phyloP scores from a whole-genome alignment of 2,329 filamentous ascomycete genomes.

The Fonsecaea multimorphosa region DNA sequence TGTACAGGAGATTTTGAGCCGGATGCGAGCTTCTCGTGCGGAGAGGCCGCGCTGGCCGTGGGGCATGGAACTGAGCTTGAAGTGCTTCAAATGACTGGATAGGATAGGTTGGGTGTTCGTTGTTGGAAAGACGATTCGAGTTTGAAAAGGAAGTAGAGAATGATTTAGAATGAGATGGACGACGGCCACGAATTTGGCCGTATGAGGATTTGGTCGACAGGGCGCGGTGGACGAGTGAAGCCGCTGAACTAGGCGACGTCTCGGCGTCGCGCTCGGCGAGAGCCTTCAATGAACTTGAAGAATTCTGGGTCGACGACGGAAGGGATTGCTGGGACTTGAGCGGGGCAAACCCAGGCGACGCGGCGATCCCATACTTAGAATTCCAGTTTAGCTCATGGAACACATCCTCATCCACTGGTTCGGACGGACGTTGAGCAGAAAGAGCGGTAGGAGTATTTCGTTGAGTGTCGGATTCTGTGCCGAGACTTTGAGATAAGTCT shows the following conservation, averaged over 20 bases:
- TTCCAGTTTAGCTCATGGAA: slow-evolving; percentile 14
- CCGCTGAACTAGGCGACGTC: slow-evolving; percentile 3
- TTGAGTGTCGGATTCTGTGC: slow-evolving; percentile 29
- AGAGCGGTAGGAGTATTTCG: slow-evolving; percentile 34
- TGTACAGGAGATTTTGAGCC: slow-evolving; percentile 43
- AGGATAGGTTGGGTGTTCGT: slow-evolving; percentile 50
- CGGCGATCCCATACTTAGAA: slow-evolving; percentile 13
- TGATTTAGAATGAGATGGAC: slow-evolving; percentile 37
- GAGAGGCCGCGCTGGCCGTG: slow-evolving; percentile 48
- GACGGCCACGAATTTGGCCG: slow-evolving; percentile 25
- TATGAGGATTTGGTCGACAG: slow-evolving; percentile 30
- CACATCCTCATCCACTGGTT: slow-evolving; percentile 28
- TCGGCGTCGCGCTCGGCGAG: slow-evolving; percentile 25
- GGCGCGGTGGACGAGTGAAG: slow-evolving; percentile 20
- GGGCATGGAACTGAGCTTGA: slow-evolving; percentile 52
- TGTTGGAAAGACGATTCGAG: slow-evolving; percentile 26
- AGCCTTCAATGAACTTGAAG: slow-evolving; percentile 32
- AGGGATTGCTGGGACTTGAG: slow-evolving; percentile 22
- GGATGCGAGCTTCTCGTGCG: slow-evolving; percentile 54
- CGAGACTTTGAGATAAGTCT: slow-evolving; percentile 17
- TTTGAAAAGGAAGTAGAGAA: slow-evolving; percentile 32
- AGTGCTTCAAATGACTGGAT: slow-evolving; percentile 56
- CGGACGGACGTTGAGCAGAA: slow-evolving; percentile 23
- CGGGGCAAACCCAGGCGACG: slow-evolving; percentile 17
- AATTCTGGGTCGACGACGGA: slow-evolving; percentile 29